Percentiles rank a stretch among this genome's conserved stretches.
Conservation (phyloP, 2,329 filamentous ascomycete species). For the Claviceps sp. region DNA sequence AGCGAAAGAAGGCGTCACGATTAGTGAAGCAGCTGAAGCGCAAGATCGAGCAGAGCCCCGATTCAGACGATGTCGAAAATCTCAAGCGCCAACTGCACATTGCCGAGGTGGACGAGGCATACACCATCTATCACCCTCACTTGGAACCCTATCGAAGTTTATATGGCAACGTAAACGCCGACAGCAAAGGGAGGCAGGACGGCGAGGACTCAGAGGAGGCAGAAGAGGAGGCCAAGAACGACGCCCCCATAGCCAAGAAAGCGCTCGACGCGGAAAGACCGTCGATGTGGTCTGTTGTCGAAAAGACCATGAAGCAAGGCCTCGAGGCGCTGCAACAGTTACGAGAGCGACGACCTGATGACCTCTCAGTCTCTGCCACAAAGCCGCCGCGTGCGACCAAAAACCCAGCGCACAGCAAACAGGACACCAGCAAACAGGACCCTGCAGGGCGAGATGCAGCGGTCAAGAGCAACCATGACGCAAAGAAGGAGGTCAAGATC, state of each 20-base stretch:
- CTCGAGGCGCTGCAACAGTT: constrained; percentile 36
- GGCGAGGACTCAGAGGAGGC: constrained; percentile 26
- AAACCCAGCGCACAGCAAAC: background rate
- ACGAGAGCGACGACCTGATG: constrained; percentile 34
- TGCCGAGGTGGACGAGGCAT: constrained; percentile 62
- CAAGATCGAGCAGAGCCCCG: constrained; percentile 37
- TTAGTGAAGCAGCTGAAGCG: constrained; percentile 51
- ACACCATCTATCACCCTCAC: constrained; percentile 59
- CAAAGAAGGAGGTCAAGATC: constrained; percentile 10
- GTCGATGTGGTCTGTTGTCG: constrained; percentile 55
- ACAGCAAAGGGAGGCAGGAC: constrained; percentile 24
- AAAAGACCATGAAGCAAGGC: constrained; percentile 48
- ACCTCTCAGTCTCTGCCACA: constrained; percentile 5
- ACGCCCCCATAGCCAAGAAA: constrained; percentile 26
- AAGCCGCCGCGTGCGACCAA: constrained; percentile 7
- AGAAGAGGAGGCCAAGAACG: constrained; percentile 23
- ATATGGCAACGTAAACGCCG: constrained; percentile 29
- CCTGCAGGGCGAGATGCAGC: background rate
- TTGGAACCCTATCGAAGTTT: constrained; percentile 56
- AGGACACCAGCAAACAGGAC: background rate
- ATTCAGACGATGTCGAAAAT: constrained; percentile 34
- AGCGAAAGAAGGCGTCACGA: constrained; percentile 59
- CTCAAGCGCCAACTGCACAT: constrained; percentile 48
- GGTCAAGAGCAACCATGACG: constrained; percentile 9
- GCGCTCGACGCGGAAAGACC: constrained; percentile 33